Evolutionary conservation across 768 basidiomycete genomes (phyloP), one percentile per base, ranked within the genome.

Genomic region (Guyanaporus albipodus): DNA sequence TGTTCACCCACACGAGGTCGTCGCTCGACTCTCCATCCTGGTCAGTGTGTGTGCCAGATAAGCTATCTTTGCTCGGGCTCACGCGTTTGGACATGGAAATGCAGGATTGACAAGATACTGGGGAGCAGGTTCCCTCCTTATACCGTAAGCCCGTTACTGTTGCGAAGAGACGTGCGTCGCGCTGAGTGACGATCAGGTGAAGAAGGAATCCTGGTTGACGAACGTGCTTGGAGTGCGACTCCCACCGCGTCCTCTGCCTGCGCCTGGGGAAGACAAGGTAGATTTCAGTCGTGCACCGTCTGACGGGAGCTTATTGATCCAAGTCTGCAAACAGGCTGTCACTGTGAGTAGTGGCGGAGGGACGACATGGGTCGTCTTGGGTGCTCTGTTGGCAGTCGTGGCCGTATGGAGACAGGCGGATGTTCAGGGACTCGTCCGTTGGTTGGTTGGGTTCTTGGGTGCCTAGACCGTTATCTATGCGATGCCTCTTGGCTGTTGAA

Each of bases 1-100:
- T 76, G 59, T 92, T 93, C 67, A 89, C 87, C 0, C 88, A 91
- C 60, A 54, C 77, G 21, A 77, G 91, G 42, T 61, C 82, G 5
- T 77, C 83, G 0, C 34, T 77, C 8, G 70, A 74, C 52, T 67
- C 64, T 4, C 76, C 73, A 28, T 48, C 59, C 45, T 75, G 62
- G 64, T 66, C 26, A 6, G 61, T 17, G 3, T 34, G 17, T 12
- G n/a, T 12, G 10, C 12, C 6, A 2, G 15, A n/a, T 19, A 4
- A 7, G 4, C 4, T 27, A 10, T 17, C 8, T 5, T 23, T 22
- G n/a, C n/a, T n/a, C n/a, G 8, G 7, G n/a, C 47, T 59, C 8
- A 63, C 17, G 8, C 1, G 10, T 14, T 37, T 6, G 35, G 11
- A 9, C 4, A 26, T n/a, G 5, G 11, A 9, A 6, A 26, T n/a